Percentiles rank a stretch among this genome's conserved stretches.
phyloP scores from a whole-genome alignment of 495 filamentous ascomycete genomes.

The Hypoxylon crocopeplum region DNA sequence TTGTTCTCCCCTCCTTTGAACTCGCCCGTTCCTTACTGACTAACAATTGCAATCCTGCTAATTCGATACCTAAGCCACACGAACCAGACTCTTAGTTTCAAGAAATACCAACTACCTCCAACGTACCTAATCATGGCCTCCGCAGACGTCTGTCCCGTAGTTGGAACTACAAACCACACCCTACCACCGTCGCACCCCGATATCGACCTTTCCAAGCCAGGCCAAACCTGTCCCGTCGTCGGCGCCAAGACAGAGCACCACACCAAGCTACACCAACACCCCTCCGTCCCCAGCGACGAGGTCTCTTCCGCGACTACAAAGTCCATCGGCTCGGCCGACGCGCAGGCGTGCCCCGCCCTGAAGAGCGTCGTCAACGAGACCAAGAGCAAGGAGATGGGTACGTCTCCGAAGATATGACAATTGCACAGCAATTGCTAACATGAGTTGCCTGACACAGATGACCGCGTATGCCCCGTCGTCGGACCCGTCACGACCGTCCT shows the following conservation, averaged over 20 bases:
- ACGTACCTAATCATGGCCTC: conserved; percentile 34
- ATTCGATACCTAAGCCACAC: too few relatives aligned
- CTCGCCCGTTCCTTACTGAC: too few relatives aligned
- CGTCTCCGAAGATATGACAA: too few relatives aligned
- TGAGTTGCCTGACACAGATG: conserved; percentile 36
- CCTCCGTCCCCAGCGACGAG: conserved; percentile 42
- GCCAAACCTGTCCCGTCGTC: conserved; percentile 52
- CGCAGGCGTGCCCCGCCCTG: conserved; percentile 53
- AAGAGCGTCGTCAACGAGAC: conserved; percentile 47
- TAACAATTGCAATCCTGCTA: too few relatives aligned
- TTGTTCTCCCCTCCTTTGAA: conserved; percentile 12
- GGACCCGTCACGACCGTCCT: conserved; percentile 55
- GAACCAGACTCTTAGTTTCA: too few relatives aligned
- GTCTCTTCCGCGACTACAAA: conserved; percentile 35
- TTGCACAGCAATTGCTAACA: conserved; percentile 1
- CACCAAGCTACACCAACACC: conserved; percentile 52
- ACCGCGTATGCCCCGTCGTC: conserved; percentile 55
- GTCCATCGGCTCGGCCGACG: conserved; percentile 43
- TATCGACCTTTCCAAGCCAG: conserved; percentile 52
- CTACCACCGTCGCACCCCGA: conserved; percentile 51
- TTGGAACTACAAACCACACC: conserved; percentile 54
- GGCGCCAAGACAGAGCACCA: conserved; percentile 56
- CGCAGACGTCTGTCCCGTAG: conserved; percentile 48
- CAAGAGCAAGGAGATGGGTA: conserved; percentile 51
- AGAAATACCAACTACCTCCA: not conserved